Conservation (phyloP, 2,329 filamentous ascomycete genomes). For the Daldinia sp. region DNA sequence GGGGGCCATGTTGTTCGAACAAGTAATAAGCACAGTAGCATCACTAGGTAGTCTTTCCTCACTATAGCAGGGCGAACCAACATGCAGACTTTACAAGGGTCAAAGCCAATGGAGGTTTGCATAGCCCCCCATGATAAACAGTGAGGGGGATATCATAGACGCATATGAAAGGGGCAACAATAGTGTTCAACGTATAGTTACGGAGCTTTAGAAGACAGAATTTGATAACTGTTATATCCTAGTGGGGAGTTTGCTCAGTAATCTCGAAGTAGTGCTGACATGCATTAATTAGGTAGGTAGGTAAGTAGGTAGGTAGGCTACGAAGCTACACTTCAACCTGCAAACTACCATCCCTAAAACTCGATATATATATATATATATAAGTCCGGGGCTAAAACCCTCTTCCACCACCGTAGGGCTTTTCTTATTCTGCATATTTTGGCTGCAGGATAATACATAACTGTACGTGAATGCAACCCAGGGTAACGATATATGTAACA, state of each 20-base stretch:
- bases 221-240: neutral
- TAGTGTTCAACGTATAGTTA: neutral
- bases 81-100: neutral
- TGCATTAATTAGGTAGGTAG: neutral
- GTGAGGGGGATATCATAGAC: neutral
- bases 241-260: neutral
- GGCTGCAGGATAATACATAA: constrained; percentile 8
- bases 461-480: constrained; percentile 25
- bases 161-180: neutral
- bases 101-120: constrained; percentile 8
- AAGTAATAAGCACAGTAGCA: constrained; percentile 6
- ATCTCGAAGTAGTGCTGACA: constrained; percentile 8
- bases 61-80: constrained; percentile 28
- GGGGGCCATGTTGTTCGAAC: neutral
- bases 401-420: constrained; percentile 5
- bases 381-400: constrained; percentile 4
- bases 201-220: neutral
- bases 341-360: neutral
- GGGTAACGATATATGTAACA: constrained; percentile 5
- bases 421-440: constrained; percentile 10
- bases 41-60: constrained; percentile 2
- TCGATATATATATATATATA: constrained; percentile 8
- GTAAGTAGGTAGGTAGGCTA: neutral
- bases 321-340: neutral
- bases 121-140: constrained; percentile 5